A percentile compares a stretch with the other conserved stretches of the same genome.
These are phyloP conservation scores for Vigna nakashimae DNA, from an alignment of 306 rosid genomes.

Conservation along the genomic window DNA sequence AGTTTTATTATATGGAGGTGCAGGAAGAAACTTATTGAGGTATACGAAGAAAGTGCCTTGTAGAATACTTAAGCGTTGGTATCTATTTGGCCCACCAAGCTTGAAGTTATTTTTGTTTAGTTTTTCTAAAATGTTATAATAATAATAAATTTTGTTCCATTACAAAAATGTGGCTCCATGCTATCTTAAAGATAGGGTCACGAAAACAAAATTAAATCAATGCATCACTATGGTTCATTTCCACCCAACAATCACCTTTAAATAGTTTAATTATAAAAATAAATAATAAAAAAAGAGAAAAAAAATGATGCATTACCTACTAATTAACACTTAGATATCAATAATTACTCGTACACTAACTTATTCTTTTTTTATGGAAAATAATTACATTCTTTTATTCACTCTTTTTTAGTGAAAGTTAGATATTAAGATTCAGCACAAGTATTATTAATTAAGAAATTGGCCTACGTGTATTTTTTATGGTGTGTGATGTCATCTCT, in stretches of 20 bases:
- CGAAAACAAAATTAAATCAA: slow-evolving; percentile 3
- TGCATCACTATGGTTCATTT: slow-evolving; percentile 27
- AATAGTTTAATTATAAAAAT: slow-evolving; percentile 24
- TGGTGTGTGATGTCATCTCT: slow-evolving; percentile 2
- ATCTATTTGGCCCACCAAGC: background rate
- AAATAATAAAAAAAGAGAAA: slow-evolving; percentile 15
- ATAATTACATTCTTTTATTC: slow-evolving; percentile 21
- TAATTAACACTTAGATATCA: slow-evolving; percentile 17
- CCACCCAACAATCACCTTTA: slow-evolving; percentile 32
- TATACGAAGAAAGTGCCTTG: no score
- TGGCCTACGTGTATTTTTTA: slow-evolving; percentile 28
- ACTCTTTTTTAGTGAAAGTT: slow-evolving; percentile 46
- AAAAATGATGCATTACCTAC: slow-evolving; percentile 37
- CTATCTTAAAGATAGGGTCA: background rate
- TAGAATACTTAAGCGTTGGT: background rate
- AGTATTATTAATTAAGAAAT: slow-evolving; percentile 33
- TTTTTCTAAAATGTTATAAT: background rate
- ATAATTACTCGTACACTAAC: background rate
- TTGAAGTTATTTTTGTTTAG: background rate
- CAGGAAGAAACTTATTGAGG: no score
- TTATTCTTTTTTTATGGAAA: background rate
- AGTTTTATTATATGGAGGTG: no score
- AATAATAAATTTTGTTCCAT: no score
- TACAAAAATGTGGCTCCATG: background rate
- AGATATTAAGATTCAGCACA: slow-evolving; percentile 51